A percentile compares a stretch with the other conserved stretches of the same genome.
Conservation (phyloP, 352 stramenopile genomes). For the Phytophthora podocarpi region DNA sequence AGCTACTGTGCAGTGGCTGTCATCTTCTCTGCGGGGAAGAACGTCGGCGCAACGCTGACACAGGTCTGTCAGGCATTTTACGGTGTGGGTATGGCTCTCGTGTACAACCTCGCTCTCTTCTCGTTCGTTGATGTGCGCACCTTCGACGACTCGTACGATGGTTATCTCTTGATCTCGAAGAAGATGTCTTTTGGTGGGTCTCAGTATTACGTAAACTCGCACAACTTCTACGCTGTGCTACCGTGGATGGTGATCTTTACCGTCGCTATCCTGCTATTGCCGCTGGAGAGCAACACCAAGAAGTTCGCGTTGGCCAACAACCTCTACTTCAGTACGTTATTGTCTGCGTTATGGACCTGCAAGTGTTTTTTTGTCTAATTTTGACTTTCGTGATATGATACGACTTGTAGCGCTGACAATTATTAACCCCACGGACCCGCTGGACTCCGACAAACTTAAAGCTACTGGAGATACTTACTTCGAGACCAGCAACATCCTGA, state of each 20-base stretch:
- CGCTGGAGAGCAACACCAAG: slow-evolving; percentile 85
- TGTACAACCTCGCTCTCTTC: slow-evolving; percentile 84
- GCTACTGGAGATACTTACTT: slow-evolving; percentile 49
- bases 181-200: slow-evolving; percentile 54
- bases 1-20: slow-evolving; percentile 78
- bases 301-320: slow-evolving; percentile 87
- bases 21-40: slow-evolving; percentile 80
- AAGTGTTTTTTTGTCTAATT: neutral
- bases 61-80: slow-evolving; percentile 80
- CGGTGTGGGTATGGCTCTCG: slow-evolving; percentile 74
- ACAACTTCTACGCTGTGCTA: slow-evolving; percentile 77
- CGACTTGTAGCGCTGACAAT: slow-evolving; percentile 67
- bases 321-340: slow-evolving; percentile 74
- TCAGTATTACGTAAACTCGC: slow-evolving; percentile 71
- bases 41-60: slow-evolving; percentile 67
- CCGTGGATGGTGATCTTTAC: slow-evolving; percentile 84
- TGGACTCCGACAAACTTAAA: slow-evolving; percentile 58
- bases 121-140: slow-evolving; percentile 45
- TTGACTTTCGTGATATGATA: no score
- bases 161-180: slow-evolving; percentile 63
- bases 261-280: slow-evolving; percentile 59
- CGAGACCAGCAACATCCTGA: slow-evolving; percentile 65
- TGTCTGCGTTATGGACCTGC: neutral
- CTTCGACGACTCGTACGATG: slow-evolving; percentile 50
- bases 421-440: slow-evolving; percentile 67